Evolutionary conservation across 208 protist species (phyloP).

Genomic region (Entamoeba invadens): DNA sequence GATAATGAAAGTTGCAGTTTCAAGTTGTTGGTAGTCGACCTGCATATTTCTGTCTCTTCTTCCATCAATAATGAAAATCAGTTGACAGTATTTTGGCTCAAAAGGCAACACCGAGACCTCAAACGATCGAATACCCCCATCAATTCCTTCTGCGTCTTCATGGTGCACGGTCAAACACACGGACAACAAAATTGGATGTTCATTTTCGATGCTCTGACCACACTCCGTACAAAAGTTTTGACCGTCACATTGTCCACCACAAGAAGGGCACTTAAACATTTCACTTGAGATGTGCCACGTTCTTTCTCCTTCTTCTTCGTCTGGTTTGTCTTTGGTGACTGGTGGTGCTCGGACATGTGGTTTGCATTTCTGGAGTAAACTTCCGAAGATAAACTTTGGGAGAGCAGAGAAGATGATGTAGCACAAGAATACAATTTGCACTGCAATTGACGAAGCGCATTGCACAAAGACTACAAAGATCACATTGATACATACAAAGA

Average conservation of each 20-base stretch:
- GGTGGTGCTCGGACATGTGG: neutral
- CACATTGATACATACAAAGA: neutral
- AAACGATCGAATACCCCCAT: neutral
- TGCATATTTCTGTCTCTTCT: constrained; percentile 1
- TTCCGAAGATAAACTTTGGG: neutral
- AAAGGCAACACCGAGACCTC: neutral
- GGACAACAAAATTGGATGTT: neutral
- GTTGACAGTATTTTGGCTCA: neutral
- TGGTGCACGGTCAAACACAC: neutral
- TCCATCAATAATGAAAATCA: neutral
- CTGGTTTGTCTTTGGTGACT: neutral
- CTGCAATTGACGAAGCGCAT: neutral
- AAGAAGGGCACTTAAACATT: neutral
- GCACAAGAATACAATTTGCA: neutral
- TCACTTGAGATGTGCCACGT: neutral
- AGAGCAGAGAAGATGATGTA: neutral
- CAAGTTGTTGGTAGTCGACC: neutral
- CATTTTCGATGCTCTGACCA: neutral
- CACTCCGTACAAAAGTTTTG: neutral
- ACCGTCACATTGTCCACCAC: neutral
- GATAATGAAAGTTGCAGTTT: neutral
- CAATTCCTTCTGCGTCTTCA: neutral
- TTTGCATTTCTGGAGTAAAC: neutral
- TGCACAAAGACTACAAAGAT: neutral
- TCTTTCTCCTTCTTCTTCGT: neutral